Base-by-base conservation (phyloP, 345 rosid species). In the Aquilaria sinensis region DNA sequence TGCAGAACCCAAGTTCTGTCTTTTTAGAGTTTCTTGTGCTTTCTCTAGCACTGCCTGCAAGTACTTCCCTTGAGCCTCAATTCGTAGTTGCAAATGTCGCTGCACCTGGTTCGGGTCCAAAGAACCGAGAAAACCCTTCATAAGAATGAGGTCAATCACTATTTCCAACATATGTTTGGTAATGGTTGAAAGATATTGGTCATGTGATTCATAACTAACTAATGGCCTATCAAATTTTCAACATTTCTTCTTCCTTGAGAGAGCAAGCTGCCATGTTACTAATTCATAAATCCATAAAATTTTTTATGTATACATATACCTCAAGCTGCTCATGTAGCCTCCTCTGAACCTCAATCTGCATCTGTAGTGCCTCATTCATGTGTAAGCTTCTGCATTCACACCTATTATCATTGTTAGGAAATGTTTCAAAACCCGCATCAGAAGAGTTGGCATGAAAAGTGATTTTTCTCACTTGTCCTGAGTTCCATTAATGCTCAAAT, bases 41-140 rank as follows among this genome's bases (percentile, higher is more conserved):
- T 89, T 89, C 81, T 92, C 98, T 61, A 92, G 78, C 62, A 92
- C 93, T 12, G 98, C 72, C 58, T 92, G 97, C 23, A 92, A 72
- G 75, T 92, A 92, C 64, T 89, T 92, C 57, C 97, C 98, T 75
- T 92, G 98, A 47, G 97, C 96, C 75, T 92, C 98, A 31, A 89
- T 89, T 10, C 85, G 85, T 62, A 92, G 90, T 80, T 89, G 98
- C 67, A 92, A 78, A 70, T 85, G 89, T 64, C 91, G 79, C 70
- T 92, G 98, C 55, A 89, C 98, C 98, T 92, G 92, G 62, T 77
- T 74, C 61, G 70, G 62, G 23, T 79, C 47, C 61, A 57, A 55
- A 71, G 65, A 41, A 67, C 43, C 11, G 23, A 23, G 23, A 23
- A 23, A 23, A 23, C 23, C 23, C 23, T 23, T 23, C 13, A 51